These are phyloP conservation scores for Paramecium biaurelia DNA, from an alignment of 73 alveolate species.

Conservation along the genomic window DNA sequence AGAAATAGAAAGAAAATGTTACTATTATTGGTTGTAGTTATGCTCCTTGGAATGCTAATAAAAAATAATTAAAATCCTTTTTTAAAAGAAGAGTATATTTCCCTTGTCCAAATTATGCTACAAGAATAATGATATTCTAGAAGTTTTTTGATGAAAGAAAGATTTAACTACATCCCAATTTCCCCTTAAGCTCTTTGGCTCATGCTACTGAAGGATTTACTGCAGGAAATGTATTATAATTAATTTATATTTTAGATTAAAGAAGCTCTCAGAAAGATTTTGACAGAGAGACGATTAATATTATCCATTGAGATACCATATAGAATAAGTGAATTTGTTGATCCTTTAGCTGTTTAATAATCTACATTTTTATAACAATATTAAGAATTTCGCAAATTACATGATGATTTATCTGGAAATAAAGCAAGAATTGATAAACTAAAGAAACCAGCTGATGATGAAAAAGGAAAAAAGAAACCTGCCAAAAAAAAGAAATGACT, in stretches of 20 bases:
- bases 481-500: background rate
- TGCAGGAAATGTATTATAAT: conserved; percentile 74
- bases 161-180: conserved; percentile 76
- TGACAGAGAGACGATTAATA: conserved; percentile 72
- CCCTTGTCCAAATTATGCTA: conserved; percentile 90
- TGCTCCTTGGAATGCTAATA: conserved; percentile 82
- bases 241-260: conserved; percentile 37
- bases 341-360: conserved; percentile 80
- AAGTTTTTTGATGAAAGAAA: conserved; percentile 75
- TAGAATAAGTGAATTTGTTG: conserved; percentile 76
- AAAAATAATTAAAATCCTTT: conserved; percentile 78
- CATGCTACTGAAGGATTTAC: conserved; percentile 88
- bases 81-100: conserved; percentile 82
- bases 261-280: conserved; percentile 75
- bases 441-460: conserved; percentile 75
- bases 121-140: conserved; percentile 80
- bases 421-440: conserved; percentile 67
- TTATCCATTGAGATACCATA: conserved; percentile 72
- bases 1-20: conserved; percentile 74
- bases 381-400: conserved; percentile 68
- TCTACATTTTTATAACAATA: conserved; percentile 67
- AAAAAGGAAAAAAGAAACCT: conserved; percentile 39
- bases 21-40: conserved; percentile 79
- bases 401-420: conserved; percentile 71
- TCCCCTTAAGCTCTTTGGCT: conserved; percentile 84